Base-by-base conservation (phyloP, 148 eudicot species). In the Cornus florida region DNA sequence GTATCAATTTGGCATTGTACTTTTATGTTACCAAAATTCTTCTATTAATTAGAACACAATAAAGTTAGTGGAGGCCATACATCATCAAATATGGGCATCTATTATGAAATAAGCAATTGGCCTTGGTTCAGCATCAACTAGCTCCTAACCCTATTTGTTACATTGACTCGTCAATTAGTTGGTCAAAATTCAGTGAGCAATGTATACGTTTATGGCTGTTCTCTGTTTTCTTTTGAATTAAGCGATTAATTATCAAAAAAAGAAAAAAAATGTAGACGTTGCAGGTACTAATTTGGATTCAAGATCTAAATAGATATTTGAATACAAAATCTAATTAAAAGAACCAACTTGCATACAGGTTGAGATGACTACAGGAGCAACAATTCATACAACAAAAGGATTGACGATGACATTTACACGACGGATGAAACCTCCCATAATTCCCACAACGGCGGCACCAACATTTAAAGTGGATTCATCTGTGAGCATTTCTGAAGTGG, bases 311-410 rank as follows among this genome's bases (percentile, higher is more conserved):
- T 11, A 11, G 2, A 38, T 16, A 75, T 24, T 6, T 23, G 32
- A 38, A 68, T 70, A 22, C 8, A n/a, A 24, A 16, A 67, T 11
- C 62, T 46, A 4, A 80, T 69, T 19, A 23, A 65, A 71, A 35
- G 10, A 73, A 71, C 39, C 35, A 67, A 73, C 16, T 35, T 67
- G 10, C 77, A 62, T 82, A 70, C 89, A 95, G 99, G 99, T 96
- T 6, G 77, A 85, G 84, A 96, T 96, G 99, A 96, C 97, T 23
- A 96, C 99, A 28, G 99, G 99, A 12, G 99, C 99, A 38, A 96
- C 99, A 14, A 93, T 96, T 66, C 99, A 93, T 88, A 96, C 99
- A 22, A 96, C 98, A 66, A 82, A 90, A 56, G 99, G 99, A 69
- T 83, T 96, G 84, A 87, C 85, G 35, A 96, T 96, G 99, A 93